Conservation (phyloP, 2,329 filamentous ascomycete genomes). For the Pseudocercospora eumusae region DNA sequence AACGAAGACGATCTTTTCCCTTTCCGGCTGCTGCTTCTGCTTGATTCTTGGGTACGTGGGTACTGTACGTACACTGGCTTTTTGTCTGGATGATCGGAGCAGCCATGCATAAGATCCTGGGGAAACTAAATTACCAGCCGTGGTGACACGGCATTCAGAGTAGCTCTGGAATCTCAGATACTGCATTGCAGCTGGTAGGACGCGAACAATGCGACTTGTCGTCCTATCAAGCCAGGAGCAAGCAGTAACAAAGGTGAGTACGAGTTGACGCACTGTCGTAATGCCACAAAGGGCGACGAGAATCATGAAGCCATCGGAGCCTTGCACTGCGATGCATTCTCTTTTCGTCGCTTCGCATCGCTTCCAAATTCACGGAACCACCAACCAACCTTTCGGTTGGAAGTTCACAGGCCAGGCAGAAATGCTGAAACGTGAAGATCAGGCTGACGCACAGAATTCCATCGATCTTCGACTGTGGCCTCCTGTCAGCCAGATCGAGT, state of each 20-base stretch:
- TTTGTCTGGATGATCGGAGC: neutral
- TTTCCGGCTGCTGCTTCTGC: neutral
- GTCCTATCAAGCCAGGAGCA: neutral
- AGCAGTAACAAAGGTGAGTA: neutral
- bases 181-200: constrained; percentile 2
- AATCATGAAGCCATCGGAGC: constrained; percentile 1
- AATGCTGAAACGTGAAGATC: neutral
- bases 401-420: neutral
- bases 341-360: constrained; percentile 20
- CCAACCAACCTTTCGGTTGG: neutral
- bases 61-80: neutral
- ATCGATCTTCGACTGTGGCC: neutral
- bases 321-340: constrained; percentile 12
- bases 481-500: neutral
- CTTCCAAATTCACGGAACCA: constrained; percentile 7
- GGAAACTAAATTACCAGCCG: neutral
- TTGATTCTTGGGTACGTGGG: neutral
- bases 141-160: neutral
- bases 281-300: neutral
- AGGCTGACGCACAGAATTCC: neutral
- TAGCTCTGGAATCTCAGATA: neutral
- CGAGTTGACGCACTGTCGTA: neutral
- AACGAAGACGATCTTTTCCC: neutral
- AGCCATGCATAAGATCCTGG: neutral
- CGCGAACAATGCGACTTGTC: neutral